A percentile compares a stretch with the other conserved stretches of the same genome.
Evolutionary conservation across 441 rosid species (phyloP).

Genomic region (Adansonia grandidieri): DNA sequence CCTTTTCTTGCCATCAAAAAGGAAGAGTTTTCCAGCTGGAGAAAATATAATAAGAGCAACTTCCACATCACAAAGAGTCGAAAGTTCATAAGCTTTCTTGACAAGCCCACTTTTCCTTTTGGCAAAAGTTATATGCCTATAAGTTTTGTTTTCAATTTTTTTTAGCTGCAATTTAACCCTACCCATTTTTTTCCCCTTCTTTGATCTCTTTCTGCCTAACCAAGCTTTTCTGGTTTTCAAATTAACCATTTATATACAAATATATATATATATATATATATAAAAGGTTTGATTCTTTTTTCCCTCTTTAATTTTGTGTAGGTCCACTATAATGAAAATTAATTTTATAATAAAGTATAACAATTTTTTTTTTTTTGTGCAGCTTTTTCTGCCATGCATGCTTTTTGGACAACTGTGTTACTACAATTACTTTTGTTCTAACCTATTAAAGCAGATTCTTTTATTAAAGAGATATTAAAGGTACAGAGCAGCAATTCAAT

Average conservation of each 20-base stretch:
- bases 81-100: slow-evolving; percentile 59
- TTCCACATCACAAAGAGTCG: slow-evolving; percentile 44
- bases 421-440: neutral
- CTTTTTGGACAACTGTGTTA: neutral
- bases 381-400: neutral
- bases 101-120: slow-evolving; percentile 53
- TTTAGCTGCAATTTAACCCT: slow-evolving; percentile 45
- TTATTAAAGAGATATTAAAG: neutral
- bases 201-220: neutral
- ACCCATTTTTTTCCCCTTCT: slow-evolving; percentile 42
- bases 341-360: neutral
- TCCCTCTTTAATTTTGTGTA: neutral
- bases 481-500: neutral
- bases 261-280: neutral
- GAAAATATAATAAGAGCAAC: slow-evolving; percentile 49
- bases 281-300: neutral
- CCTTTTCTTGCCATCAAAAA: slow-evolving; percentile 48
- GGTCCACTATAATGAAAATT: neutral
- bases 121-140: slow-evolving; percentile 48
- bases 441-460: neutral
- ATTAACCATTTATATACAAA: slow-evolving; percentile 1
- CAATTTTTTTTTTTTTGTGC: neutral
- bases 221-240: neutral
- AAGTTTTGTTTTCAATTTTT: slow-evolving; percentile 38
- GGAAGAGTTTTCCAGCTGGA: slow-evolving; percentile 51